Conservation (phyloP, 2,329 filamentous ascomycete genomes). For the Pestalotiopsis fici region DNA sequence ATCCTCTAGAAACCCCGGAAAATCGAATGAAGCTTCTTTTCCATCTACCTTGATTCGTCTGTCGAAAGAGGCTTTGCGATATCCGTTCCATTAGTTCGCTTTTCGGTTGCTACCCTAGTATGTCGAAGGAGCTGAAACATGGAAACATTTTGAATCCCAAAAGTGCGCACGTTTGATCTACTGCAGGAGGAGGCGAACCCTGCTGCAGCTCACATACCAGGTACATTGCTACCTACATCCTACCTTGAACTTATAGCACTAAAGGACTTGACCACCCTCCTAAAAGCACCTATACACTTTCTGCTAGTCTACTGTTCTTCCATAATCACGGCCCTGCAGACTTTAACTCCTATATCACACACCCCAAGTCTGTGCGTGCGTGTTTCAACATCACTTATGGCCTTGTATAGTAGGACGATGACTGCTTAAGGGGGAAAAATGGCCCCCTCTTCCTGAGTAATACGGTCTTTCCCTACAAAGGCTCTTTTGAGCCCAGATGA, state of each 20-base stretch:
- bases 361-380: not conserved
- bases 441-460: no score
- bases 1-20: no score
- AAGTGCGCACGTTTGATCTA: slow-evolving; percentile 6
- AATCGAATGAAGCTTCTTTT: not conserved
- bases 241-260: not conserved
- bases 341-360: not conserved
- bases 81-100: not conserved
- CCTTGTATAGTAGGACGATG: not conserved
- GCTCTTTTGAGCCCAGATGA: not conserved
- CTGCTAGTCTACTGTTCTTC: no score
- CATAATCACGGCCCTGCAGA: not conserved
- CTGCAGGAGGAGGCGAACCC: not conserved
- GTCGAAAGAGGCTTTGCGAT: not conserved
- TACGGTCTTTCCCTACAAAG: not conserved
- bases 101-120: not conserved
- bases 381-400: not conserved
- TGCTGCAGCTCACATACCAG: not conserved
- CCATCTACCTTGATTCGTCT: not conserved
- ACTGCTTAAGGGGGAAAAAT: not conserved
- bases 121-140: slow-evolving; percentile 1
- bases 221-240: not conserved
- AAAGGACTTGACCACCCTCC: no score
- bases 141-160: not conserved
- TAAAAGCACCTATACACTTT: no score